Conservation (phyloP, 352 stramenopile genomes). For the Elongisporangium prolatum region DNA sequence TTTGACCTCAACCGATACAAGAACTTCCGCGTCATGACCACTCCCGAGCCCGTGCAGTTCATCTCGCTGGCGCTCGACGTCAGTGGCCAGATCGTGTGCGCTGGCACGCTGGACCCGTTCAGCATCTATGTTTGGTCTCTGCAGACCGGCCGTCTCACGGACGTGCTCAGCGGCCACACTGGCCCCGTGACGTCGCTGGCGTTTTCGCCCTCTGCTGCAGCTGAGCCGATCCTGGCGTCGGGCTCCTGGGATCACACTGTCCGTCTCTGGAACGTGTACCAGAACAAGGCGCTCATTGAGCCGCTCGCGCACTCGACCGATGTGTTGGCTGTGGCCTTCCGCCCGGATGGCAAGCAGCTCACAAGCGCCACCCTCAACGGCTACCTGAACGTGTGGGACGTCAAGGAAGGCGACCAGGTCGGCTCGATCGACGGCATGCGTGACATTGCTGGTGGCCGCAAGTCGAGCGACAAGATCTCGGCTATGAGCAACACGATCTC, state of each 20-base stretch:
- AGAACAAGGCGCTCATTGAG: slow-evolving; percentile 93
- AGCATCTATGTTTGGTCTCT: slow-evolving; percentile 98
- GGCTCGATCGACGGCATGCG: slow-evolving; percentile 95
- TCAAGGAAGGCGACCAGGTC: slow-evolving; percentile 93
- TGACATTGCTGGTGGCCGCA: slow-evolving; percentile 94
- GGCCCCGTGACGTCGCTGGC: slow-evolving; percentile 94
- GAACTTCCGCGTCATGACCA: slow-evolving; percentile 98
- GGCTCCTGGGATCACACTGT: slow-evolving; percentile 98
- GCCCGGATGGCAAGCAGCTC: slow-evolving; percentile 96
- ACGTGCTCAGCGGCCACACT: slow-evolving; percentile 97
- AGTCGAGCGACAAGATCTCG: slow-evolving; percentile 75
- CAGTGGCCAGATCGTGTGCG: slow-evolving; percentile 94
- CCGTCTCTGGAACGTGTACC: slow-evolving; percentile 99
- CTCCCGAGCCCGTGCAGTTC: slow-evolving; percentile 97
- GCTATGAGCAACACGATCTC: slow-evolving; percentile 89
- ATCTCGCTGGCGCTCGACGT: slow-evolving; percentile 97
- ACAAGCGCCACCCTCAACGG: slow-evolving; percentile 95
- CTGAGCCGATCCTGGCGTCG: slow-evolving; percentile 90
- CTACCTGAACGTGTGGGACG: slow-evolving; percentile 96
- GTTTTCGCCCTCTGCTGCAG: slow-evolving; percentile 84
- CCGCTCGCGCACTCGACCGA: slow-evolving; percentile 95
- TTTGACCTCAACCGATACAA: slow-evolving; percentile 99
- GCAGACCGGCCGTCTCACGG: slow-evolving; percentile 95
- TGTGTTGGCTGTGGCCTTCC: slow-evolving; percentile 95
- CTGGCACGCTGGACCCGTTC: slow-evolving; percentile 95